A percentile compares a stretch with the other conserved stretches of the same genome.
phyloP scores from a whole-genome alignment of 192 early-diverging fungal species.

The Backusella tuberculispora region DNA sequence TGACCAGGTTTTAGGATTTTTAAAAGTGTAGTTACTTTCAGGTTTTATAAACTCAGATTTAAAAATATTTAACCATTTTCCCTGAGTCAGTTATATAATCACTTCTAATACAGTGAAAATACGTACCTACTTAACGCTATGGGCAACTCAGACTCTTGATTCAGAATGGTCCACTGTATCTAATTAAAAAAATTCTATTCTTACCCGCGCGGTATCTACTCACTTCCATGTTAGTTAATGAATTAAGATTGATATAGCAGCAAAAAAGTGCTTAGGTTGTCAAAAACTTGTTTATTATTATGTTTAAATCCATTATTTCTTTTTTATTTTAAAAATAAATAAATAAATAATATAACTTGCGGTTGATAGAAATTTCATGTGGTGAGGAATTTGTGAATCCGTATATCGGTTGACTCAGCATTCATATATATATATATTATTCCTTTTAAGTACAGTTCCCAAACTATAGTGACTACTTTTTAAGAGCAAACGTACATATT shows the following conservation, averaged over 20 bases:
- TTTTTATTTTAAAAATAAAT: not conserved
- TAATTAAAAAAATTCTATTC: not conserved
- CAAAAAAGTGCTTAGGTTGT: no score
- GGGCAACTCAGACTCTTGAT: not conserved
- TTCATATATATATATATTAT: not conserved
- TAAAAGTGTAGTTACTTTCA: not conserved
- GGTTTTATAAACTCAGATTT: not conserved
- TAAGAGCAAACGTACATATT: not conserved
- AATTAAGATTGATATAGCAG: no score
- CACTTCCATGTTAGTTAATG: no score
- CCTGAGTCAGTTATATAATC: not conserved
- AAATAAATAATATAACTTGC: not conserved
- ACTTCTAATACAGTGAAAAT: not conserved
- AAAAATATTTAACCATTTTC: not conserved
- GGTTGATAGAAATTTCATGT: not conserved
- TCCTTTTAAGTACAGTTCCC: not conserved
- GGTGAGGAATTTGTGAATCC: not conserved
- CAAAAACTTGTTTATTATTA: no score
- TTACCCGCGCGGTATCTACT: not conserved
- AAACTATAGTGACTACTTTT: not conserved
- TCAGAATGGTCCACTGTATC: not conserved
- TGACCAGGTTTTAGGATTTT: not conserved
- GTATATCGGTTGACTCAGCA: not conserved
- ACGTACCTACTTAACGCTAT: not conserved
- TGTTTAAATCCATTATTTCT: not conserved